Conservation (phyloP, 495 filamentous ascomycete species). For the Neurospora intermedia region DNA sequence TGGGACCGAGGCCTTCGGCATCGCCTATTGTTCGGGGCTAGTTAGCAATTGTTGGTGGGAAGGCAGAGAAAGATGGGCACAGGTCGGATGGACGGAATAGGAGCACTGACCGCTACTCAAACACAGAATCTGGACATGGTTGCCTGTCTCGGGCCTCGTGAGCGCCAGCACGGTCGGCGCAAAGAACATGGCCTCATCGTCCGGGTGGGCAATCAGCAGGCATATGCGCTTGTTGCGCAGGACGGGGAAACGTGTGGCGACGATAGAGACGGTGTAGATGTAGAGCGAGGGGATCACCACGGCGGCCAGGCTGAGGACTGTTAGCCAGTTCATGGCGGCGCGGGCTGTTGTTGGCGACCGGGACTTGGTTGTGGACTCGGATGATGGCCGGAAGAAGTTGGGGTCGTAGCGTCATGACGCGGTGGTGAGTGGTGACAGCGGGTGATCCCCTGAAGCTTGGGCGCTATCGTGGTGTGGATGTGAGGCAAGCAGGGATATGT, state of each 20-base stretch:
- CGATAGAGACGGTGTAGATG: conserved; percentile 47
- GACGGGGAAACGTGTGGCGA: conserved; percentile 49
- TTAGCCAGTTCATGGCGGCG: conserved; percentile 18
- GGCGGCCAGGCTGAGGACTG: conserved; percentile 34
- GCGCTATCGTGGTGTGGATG: neutral
- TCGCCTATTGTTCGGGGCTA: conserved; percentile 40
- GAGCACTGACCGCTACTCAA: conserved; percentile 53
- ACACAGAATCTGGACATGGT: conserved; percentile 89
- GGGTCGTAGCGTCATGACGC: neutral
- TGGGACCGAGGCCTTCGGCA: conserved; percentile 76
- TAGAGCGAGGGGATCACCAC: conserved; percentile 51
- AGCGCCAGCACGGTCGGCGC: conserved; percentile 75
- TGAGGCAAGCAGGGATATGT: neutral
- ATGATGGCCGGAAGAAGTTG: neutral
- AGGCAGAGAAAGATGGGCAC: no score
- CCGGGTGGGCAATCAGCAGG: conserved; percentile 90
- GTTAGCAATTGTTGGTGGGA: neutral
- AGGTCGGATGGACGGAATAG: no score
- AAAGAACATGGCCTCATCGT: conserved; percentile 99
- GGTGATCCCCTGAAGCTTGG: neutral
- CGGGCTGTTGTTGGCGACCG: neutral
- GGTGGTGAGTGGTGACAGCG: no score
- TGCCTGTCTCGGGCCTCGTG: conserved; percentile 60
- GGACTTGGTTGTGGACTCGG: neutral
- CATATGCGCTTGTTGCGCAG: conserved; percentile 72